A percentile compares a stretch with the other conserved stretches of the same genome.
Conservation (phyloP, 768 basidiomycete genomes). For the Xanthoconium purpureum region DNA sequence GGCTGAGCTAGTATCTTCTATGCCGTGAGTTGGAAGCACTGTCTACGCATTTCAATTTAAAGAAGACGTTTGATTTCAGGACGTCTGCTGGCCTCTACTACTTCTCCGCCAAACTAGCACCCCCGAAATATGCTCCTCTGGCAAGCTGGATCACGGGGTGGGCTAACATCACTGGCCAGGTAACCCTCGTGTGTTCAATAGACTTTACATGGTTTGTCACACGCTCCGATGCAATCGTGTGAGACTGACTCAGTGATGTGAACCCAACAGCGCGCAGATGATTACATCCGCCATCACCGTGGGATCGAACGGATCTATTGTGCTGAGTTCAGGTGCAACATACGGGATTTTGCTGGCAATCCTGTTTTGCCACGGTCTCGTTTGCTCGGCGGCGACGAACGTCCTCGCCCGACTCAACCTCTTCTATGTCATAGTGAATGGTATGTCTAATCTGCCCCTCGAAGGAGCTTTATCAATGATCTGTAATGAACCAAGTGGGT, state of each 20-base stretch:
- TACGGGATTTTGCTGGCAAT: constrained; percentile 67
- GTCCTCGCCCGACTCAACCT: constrained; percentile 67
- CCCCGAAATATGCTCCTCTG: constrained; percentile 55
- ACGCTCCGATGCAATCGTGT: not conserved
- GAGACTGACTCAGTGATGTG: not conserved
- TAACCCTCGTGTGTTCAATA: constrained; percentile 69
- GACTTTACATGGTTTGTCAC: constrained; percentile 60
- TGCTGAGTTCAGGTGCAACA: constrained; percentile 57
- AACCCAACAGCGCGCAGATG: constrained; percentile 59
- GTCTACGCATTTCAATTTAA: not conserved
- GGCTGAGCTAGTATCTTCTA: constrained; percentile 69
- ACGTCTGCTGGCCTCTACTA: constrained; percentile 80
- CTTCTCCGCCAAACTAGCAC: constrained; percentile 73
- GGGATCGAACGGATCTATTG: constrained; percentile 48
- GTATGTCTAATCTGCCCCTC: constrained; percentile 33
- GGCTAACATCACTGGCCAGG: constrained; percentile 73
- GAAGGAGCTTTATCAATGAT: not conserved
- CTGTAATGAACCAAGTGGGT: constrained; percentile 42
- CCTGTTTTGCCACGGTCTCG: constrained; percentile 61
- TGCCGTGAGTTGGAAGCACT: constrained; percentile 54
- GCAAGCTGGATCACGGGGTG: constrained; percentile 61
- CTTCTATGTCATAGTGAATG: constrained; percentile 64
- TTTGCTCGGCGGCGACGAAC: constrained; percentile 68
- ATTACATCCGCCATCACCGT: constrained; percentile 70
- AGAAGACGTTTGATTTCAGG: constrained; percentile 32